Conservation (phyloP, 352 stramenopile genomes). For the Globisporangium megalacanthum region DNA sequence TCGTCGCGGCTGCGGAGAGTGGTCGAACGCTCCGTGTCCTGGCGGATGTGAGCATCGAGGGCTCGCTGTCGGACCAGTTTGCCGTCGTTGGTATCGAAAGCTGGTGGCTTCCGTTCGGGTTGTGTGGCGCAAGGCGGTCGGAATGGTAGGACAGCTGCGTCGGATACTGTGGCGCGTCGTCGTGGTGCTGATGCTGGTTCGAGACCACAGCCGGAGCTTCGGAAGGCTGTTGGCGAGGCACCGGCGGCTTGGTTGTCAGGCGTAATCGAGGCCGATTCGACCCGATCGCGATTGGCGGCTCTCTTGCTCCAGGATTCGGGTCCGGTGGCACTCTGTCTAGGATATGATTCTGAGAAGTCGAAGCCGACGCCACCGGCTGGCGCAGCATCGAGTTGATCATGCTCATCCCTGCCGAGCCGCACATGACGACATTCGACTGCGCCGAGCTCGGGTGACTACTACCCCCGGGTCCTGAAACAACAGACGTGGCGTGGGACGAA, state of each 20-base stretch:
- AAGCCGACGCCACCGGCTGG: slow-evolving; percentile 10
- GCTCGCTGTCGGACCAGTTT: background rate
- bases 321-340: background rate
- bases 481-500: background rate
- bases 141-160: slow-evolving; percentile 1
- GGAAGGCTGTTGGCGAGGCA: slow-evolving; percentile 31
- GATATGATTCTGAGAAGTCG: slow-evolving; percentile 11
- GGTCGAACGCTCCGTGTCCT: background rate
- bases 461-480: background rate
- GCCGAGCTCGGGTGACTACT: background rate
- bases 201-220: background rate
- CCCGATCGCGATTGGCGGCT: slow-evolving; percentile 21
- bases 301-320: background rate
- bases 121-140: background rate
- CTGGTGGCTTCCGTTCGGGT: background rate
- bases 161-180: background rate
- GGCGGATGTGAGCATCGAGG: background rate
- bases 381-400: slow-evolving; percentile 40
- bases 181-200: slow-evolving; percentile 11
- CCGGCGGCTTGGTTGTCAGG: slow-evolving; percentile 42
- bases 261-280: slow-evolving; percentile 48
- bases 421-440: slow-evolving; percentile 20
- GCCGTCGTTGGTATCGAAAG: background rate
- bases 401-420: slow-evolving; percentile 29
- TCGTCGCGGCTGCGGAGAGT: background rate